phyloP scores from a whole-genome alignment of 2,329 filamentous ascomycete species.

The Sclerotinia trifoliorum region DNA sequence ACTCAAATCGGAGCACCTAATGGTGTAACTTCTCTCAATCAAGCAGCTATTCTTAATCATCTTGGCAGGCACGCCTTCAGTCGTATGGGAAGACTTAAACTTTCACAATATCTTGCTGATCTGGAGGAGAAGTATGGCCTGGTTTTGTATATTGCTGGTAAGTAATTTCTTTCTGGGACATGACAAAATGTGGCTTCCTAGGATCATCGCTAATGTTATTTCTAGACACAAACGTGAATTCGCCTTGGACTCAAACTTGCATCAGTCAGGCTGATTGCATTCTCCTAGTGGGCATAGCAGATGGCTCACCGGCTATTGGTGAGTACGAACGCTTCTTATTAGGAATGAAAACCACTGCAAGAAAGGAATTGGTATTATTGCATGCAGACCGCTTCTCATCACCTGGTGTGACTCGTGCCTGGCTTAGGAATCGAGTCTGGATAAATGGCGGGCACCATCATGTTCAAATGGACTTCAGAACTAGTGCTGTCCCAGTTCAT shows the following conservation, averaged over 20 bases:
- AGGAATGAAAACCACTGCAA: conserved; percentile 94
- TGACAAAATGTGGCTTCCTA: conserved; percentile 44
- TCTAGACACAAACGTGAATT: conserved; percentile 89
- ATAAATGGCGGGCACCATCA: conserved; percentile 98
- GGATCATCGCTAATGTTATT: conserved; percentile 10
- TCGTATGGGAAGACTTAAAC: conserved; percentile 92
- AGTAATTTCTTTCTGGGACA: conserved; percentile 41
- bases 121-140: conserved; percentile 96
- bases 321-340: conserved; percentile 96
- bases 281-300: conserved; percentile 84
- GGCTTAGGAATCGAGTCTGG: conserved; percentile 92
- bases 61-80: conserved; percentile 95
- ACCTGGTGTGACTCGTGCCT: conserved; percentile 80
- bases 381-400: conserved; percentile 86
- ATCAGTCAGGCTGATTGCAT: conserved; percentile 97
- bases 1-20: conserved; percentile 86
- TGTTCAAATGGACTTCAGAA: conserved; percentile 88
- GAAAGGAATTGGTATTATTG: conserved; percentile 86
- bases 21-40: conserved; percentile 87
- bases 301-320: conserved; percentile 84
- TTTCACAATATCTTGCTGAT: conserved; percentile 94
- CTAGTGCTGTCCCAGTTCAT: conserved; percentile 73
- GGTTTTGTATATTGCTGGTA: conserved; percentile 87
- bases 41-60: conserved; percentile 91
- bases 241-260: conserved; percentile 97